Base-by-base conservation (phyloP, 1,284 basidiomycete species). In the Megacollybia platyphylla region DNA sequence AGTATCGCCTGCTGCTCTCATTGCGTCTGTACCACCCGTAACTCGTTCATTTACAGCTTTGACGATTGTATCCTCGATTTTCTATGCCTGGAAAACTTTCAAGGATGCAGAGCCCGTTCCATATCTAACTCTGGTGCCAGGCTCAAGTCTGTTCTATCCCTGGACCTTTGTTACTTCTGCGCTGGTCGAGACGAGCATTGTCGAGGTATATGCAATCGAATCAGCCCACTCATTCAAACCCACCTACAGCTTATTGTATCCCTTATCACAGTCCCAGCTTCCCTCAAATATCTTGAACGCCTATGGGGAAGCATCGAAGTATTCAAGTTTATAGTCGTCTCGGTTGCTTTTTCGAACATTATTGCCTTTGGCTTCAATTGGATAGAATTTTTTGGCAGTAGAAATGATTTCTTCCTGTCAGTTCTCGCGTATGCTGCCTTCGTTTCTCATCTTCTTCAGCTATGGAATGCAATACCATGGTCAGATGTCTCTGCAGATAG, bases 161-260 rank as follows among this genome's bases (percentile, higher is more conserved):
- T 98, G 92, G 93, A 92, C 90, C 2, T 73, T 98, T 46, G 61
- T 93, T 20, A 92, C 87, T 0, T 80, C 89, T 1, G 82, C 78
- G 7, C 78, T 94, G 48, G 86, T 96, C 38, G 94, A 98, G 64
- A 76, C 80, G 39, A 83, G 73, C 46, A 53, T 92, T 45, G 62
- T 89, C 49, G 91, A 94, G 75, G 92, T 88, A 46, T 54, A 81
- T 67, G 39, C 7, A 37, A 35, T 13, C 36, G 15, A 18, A 26
- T 13, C 10, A 17, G 5, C 26, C 11, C 18, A 28, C 26, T n/a
- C 15, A 30, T 30, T 44, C 30, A 24, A 17, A 50, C 27, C 31
- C 45, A 35, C 42, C 41, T 39, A 0, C 56, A 96, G 90, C 73
- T 97, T 46, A 53, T 86, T 45, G 66, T 85, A 45, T 82, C 90